A percentile compares a stretch with the other conserved stretches of the same genome.
Conservation (phyloP, 2,329 filamentous ascomycete genomes). For the Fusarium concolor region DNA sequence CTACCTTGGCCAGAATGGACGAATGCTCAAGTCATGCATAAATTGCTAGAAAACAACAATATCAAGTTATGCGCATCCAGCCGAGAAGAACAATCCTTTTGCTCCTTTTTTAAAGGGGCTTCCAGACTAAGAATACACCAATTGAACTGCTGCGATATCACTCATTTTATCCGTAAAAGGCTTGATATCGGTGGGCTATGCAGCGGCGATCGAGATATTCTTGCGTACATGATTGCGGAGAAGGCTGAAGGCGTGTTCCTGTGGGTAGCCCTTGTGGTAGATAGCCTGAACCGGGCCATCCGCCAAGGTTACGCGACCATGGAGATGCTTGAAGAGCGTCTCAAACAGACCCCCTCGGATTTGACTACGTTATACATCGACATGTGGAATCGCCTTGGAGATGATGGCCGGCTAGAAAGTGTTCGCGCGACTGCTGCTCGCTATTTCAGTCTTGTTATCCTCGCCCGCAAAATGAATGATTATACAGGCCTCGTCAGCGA, state of each 20-base stretch:
- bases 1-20: not conserved
- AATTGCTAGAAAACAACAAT: accelerated
- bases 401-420: not conserved
- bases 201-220: accelerated
- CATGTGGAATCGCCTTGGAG: not conserved
- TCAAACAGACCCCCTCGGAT: not conserved
- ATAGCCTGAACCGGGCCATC: not conserved
- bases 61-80: slow-evolving; percentile 1
- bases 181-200: accelerated
- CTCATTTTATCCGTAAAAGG: not conserved
- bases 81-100: not conserved
- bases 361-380: not conserved
- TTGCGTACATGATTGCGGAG: accelerated
- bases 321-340: not conserved
- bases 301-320: accelerated
- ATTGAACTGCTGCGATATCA: not conserved
- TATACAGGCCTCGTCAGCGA: too few species aligned
- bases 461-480: too few species aligned
- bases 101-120: accelerated
- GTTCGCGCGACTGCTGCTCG: not conserved
- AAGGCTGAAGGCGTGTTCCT: not conserved
- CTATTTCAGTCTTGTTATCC: not conserved
- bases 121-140: not conserved
- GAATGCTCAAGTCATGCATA: not conserved
- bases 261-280: not conserved